Percentiles rank a stretch among this genome's conserved stretches.
Conservation (phyloP, 148 eudicot genomes). For the Rhododendron kiyosumense region DNA sequence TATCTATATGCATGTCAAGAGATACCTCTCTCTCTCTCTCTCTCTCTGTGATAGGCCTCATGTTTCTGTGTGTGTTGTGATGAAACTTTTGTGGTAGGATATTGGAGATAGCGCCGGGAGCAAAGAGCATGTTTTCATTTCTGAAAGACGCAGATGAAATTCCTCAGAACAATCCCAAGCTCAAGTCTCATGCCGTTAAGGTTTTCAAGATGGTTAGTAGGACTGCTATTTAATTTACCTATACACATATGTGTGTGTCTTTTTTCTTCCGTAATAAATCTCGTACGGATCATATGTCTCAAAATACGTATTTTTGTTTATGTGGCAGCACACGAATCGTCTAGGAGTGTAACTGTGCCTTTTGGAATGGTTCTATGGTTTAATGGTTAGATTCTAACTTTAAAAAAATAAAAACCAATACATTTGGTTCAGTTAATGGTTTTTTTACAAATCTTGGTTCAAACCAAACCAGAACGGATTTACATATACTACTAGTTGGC, state of each 20-base stretch:
- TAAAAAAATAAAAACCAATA: too few species aligned
- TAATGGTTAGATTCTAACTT: too few species aligned
- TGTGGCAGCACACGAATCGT: too few species aligned
- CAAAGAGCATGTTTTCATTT: slow-evolving; percentile 60
- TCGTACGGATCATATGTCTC: not conserved
- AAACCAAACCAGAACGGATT: too few species aligned
- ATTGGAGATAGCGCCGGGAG: slow-evolving; percentile 66
- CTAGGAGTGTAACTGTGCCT: too few species aligned
- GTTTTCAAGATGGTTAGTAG: slow-evolving; percentile 56
- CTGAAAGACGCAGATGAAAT: slow-evolving; percentile 50
- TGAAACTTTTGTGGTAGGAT: slow-evolving; percentile 28
- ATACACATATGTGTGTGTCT: not conserved
- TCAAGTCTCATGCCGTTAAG: slow-evolving; percentile 61
- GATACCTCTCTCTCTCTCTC: not conserved
- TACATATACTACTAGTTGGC: too few species aligned
- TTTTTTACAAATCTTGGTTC: too few species aligned
- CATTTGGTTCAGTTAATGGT: too few species aligned
- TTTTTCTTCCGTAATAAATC: not conserved
- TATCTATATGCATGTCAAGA: not conserved
- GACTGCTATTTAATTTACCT: not conserved
- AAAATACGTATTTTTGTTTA: not conserved
- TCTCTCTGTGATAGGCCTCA: not conserved
- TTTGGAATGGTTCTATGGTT: too few species aligned
- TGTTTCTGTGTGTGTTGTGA: not conserved
- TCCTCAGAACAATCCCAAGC: slow-evolving; percentile 58